Base-by-base conservation (phyloP, 2,329 filamentous ascomycete genomes). In the Microdochium paspali region DNA sequence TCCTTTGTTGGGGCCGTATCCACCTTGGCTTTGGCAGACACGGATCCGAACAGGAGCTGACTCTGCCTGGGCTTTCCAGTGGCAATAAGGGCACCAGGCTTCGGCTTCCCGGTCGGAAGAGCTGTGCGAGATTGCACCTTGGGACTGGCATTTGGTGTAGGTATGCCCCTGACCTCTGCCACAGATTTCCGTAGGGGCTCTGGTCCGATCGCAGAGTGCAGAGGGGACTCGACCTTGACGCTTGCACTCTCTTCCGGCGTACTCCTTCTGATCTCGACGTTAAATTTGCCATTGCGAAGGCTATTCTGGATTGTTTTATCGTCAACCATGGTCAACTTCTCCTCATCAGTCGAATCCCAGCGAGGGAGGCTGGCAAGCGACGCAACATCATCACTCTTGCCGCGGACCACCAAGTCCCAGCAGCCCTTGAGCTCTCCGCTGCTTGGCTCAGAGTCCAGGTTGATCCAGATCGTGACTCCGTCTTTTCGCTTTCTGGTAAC, bases 401-500 rank as follows among this genome's bases (percentile, higher is more conserved):
- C 90, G 54, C 82, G 82, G 30, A 98, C 85, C 18, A 97, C 81
- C 50, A 96, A 69, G 65, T 98, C 93, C 85, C 90, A 98, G 59
- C 88, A 90, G 53, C 94, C 85, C 61, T 91, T 90, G 53, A 97
- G 84, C 49, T 96, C 90, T 53, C 80, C 83, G 20, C 87, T 85
- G 40, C 83, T 77, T 1, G 93, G 93, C 54, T 89, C 87, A 0
- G 87, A 75, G 50, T 95, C 90, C 47, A 89, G 80, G 66, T 97
- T 97, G 66, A 98, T 87, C 89, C 91, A 98, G 45, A 94, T 84
- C 0, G 90, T 89, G 49, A 95, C 79, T 1, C 91, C 90, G 56
- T 94, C 87, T 54, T 80, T 81, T 47, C 89, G 81, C 57, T 84
- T 81, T 51, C 90, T 79, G n/a, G 94, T 87, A 26, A 89, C 84